Base-by-base conservation (phyloP, 1,284 basidiomycete species). In the Boletus sp. region DNA sequence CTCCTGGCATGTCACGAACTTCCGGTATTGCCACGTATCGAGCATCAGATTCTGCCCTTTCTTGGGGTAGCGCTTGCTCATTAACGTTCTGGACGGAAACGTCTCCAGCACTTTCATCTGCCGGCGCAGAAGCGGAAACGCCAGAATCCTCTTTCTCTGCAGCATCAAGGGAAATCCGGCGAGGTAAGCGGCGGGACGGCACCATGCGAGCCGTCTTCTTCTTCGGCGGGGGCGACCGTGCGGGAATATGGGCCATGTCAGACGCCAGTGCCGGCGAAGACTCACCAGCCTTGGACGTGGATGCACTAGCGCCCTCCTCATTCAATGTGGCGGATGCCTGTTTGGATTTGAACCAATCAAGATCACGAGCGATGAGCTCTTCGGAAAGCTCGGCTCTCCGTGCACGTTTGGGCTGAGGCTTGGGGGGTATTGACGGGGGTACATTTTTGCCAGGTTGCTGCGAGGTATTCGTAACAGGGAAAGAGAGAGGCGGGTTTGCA, bases 291-390 rank as follows among this genome's bases (percentile, higher is more conserved):
- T 34, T 48, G 37, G 41, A 41, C 5, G 41, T 26, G 6, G 53
- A 23, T 33, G 26, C 13, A 20, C 16, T 10, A 26, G 20, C 6
- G 7, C 29, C 13, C 0, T 42, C 48, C 6, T 33, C 45, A 1
- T 46, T 46, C n/a, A 14, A 32, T 10, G 22, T 8, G 6, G 16
- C 19, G 5, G 14, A 9, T 9, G 16, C 27, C 17, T 54, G 60
- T 8, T 46, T 53, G 0, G 56, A 49, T 36, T 57, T 67, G 20
- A 58, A 68, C 57, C 62, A 65, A 38, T 66, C 54, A 20, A 68
- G 50, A 33, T 65, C 62, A 29, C 65, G 66, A 14, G 64, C 57
- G 20, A 55, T 38, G 9, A 68, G 49, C 8, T 53, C 56, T n/a
- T 64, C 55, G 5, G 60, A 26, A 27, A 66, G 50, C 22, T 63